These are phyloP conservation scores for Cladosporium velox DNA, from an alignment of 2,329 filamentous ascomycete genomes.

Conservation along the genomic window DNA sequence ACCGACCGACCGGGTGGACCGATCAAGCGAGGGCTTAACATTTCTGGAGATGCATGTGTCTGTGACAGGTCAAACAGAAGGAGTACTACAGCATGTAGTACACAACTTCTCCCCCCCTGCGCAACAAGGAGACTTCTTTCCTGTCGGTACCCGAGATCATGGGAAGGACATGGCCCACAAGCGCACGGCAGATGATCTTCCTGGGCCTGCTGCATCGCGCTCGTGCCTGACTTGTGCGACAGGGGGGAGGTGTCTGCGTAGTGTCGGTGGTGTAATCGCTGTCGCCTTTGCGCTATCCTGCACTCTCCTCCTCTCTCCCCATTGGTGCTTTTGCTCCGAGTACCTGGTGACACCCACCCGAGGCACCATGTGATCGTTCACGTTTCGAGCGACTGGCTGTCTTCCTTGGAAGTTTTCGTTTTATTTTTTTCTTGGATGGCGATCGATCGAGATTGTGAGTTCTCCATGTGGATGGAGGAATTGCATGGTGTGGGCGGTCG, in stretches of 20 bases:
- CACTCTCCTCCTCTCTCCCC: neutral
- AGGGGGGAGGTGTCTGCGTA: neutral
- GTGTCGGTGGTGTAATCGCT: neutral
- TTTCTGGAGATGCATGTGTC: neutral
- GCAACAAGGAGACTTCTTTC: neutral
- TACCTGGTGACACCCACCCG: slow-evolving; percentile 4
- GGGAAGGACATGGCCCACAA: neutral
- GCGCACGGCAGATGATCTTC: slow-evolving; percentile 10
- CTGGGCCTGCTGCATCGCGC: slow-evolving; percentile 6
- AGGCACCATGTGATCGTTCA: neutral
- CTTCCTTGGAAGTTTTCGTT: neutral
- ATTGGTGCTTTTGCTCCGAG: slow-evolving; percentile 6
- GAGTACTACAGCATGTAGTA: neutral
- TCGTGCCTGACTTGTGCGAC: slow-evolving; percentile 13
- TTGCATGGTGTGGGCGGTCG: neutral
- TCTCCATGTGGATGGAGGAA: neutral
- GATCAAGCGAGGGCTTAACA: neutral
- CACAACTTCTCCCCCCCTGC: neutral
- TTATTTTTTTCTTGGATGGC: neutral
- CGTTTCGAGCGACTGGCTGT: neutral
- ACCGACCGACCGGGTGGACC: neutral
- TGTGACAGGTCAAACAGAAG: neutral
- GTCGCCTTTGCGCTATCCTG: slow-evolving; percentile 1
- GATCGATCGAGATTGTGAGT: neutral
- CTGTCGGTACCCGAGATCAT: slow-evolving; percentile 10